Base-by-base conservation (phyloP, 768 basidiomycete genomes). In the Suillus subaureus region DNA sequence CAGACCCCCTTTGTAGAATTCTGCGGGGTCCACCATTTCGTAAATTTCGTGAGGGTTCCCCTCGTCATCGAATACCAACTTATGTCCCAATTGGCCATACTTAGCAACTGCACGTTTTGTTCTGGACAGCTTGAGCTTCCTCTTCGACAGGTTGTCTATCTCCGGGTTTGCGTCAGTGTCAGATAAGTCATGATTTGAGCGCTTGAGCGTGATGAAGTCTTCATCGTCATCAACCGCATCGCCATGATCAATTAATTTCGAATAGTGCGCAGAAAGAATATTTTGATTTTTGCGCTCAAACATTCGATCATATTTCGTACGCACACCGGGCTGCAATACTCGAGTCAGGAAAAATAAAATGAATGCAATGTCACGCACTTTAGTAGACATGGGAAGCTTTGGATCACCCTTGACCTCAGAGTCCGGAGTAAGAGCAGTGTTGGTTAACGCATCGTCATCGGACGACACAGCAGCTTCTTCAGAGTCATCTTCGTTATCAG, bases 281-380 rank as follows among this genome's bases (percentile, higher is more conserved):
- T 89, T 90, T 75, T 97, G 96, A 74, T 97, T 98, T 76, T 94
- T 97, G 64, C 96, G 88, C 73, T 93, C 92, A 74, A 98, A 99
- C 96, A 99, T 98, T 61, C 94, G 88, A 77, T 98, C 97, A 76
- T 98, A 97, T 79, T 97, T 98, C 3, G 97, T 98, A 61, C 92
- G 87, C 0, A 92, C 89, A 12, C 75, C 73, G 52, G 77, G 71
- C 82, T 82, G 66, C 16, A 61, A 55, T 16, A 58, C 55, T 23
- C 21, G 33, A 21, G 39, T 21, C 37, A 54, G 37, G 31, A 57
- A 45, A 15, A 11, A 21, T n/a, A 26, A 47, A 35, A 15, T 3
- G 35, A 37, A 61, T 43, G 18, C 15, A 47, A 67, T 45, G 18
- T 5, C 21, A 74, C 77, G 31, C 67, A 87, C 87, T 74, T 87